Evolutionary conservation across 306 rosid species (phyloP).

Genomic region (Neltuma alba): DNA sequence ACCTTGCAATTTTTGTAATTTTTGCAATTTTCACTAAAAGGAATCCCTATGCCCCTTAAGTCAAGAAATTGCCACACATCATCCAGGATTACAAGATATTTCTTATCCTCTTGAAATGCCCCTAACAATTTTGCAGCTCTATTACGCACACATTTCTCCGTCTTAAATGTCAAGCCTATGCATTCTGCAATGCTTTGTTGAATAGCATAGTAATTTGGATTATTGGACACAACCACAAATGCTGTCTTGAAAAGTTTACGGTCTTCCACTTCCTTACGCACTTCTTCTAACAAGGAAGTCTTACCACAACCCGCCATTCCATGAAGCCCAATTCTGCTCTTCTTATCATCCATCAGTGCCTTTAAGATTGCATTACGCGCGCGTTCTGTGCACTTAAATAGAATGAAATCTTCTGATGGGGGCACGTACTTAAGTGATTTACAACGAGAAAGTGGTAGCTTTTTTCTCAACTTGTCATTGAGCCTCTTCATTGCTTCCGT

Average conservation of each 20-base stretch:
- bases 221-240: background rate
- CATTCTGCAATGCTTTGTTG: background rate
- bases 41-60: background rate
- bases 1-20: no score
- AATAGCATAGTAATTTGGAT: background rate
- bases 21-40: background rate
- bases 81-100: conserved; percentile 4
- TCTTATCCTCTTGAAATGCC: background rate
- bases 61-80: background rate
- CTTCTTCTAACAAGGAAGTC: background rate
- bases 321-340: background rate
- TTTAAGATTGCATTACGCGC: background rate
- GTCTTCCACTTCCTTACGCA: background rate
- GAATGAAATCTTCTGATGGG: background rate
- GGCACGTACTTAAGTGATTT: background rate
- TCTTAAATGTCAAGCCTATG: background rate
- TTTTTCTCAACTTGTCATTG: background rate
- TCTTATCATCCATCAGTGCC: background rate
- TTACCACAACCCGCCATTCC: conserved; percentile 18
- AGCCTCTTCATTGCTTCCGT: background rate
- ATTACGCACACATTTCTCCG: background rate
- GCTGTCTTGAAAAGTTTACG: background rate
- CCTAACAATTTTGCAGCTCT: background rate
- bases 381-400: background rate
- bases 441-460: background rate